phyloP scores from a whole-genome alignment of 768 basidiomycete genomes.

The Megacollybia marginata region DNA sequence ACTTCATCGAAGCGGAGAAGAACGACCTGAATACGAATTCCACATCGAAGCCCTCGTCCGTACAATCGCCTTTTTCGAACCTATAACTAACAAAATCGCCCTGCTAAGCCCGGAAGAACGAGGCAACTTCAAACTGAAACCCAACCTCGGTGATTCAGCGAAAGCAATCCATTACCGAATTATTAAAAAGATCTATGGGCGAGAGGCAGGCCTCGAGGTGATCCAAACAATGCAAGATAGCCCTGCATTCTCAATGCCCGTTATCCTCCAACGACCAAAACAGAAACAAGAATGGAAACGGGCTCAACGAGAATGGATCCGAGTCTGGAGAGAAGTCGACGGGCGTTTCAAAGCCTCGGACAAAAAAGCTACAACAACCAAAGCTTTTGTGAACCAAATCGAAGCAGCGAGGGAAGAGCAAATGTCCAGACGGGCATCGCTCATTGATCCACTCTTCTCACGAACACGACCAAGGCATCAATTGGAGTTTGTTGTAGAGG shows the following conservation, averaged over 20 bases:
- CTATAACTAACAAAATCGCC: conserved; percentile 80
- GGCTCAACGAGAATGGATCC: conserved; percentile 97
- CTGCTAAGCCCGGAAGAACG: conserved; percentile 76
- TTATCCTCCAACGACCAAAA: conserved; percentile 83
- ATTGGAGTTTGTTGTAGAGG: conserved; percentile 69
- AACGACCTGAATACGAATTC: conserved; percentile 98
- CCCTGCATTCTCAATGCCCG: conserved; percentile 81
- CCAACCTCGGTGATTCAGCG: conserved; percentile 78
- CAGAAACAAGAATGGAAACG: conserved; percentile 99
- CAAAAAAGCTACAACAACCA: conserved; percentile 74
- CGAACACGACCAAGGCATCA: conserved; percentile 70
- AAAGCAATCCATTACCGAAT: conserved; percentile 91
- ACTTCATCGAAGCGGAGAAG: conserved; percentile 92
- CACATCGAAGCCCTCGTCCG: conserved; percentile 93
- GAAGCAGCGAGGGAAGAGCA: conserved; percentile 82
- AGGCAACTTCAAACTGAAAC: conserved; percentile 75
- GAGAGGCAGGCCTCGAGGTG: conserved; percentile 75
- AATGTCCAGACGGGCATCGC: conserved; percentile 61
- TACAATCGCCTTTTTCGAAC: conserved; percentile 87
- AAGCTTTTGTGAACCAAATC: conserved; percentile 76
- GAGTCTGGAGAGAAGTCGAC: conserved; percentile 96
- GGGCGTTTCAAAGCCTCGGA: conserved; percentile 89
- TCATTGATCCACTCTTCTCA: conserved; percentile 47
- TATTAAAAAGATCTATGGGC: conserved; percentile 96
- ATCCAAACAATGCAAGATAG: conserved; percentile 88